Evolutionary conservation across 495 filamentous ascomycete species (phyloP), one percentile per base, ranked within the genome.

Genomic region (Cetradonia linearis): DNA sequence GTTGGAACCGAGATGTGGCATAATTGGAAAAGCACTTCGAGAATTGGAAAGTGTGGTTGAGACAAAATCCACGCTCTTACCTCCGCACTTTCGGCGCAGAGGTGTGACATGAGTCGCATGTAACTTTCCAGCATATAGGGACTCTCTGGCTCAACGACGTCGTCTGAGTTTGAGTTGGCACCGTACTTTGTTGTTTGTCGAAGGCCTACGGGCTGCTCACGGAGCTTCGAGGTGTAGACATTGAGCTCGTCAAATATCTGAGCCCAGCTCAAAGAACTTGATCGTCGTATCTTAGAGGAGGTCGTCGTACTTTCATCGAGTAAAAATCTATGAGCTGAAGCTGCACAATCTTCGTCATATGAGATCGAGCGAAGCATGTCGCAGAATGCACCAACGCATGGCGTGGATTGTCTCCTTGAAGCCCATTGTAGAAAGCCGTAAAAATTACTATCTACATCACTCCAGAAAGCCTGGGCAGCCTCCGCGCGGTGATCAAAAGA

Each of bases 361-460:
- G 94, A 88, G 54, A 99, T 81, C 2, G 90, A 83, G 66, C 88
- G 85, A 11, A 99, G 77, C 84, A 97, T 86, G 70, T 96, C 95
- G 70, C 91, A 96, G 66, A 96, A 97, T 18, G 91, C 91, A 66
- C 89, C 91, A 56, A 90, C 90, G 34, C 94, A 82, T 20, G 93
- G 93, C 7, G 94, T 95, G 9, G 93, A 93, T 63, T 92, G 89
- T 63, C 91, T 80, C 62, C 85, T 84, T 2, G 94, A 95, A 30
- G 92, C 89, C 94, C 94, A 99, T 59, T 91, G 86, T 62, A 99
- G 76, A 68, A 99, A 99, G 6, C 93, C 93, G 63, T 86, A 85
- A 46, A 97, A 74, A 64, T 96, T 95, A 65, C 88, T 86, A 63
- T 97, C 94, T 3, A 83, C 78, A 62, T 94, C 91, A 49, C 77